Conservation (phyloP, 2,329 filamentous ascomycete genomes). For the Ciborinia camelliae region DNA sequence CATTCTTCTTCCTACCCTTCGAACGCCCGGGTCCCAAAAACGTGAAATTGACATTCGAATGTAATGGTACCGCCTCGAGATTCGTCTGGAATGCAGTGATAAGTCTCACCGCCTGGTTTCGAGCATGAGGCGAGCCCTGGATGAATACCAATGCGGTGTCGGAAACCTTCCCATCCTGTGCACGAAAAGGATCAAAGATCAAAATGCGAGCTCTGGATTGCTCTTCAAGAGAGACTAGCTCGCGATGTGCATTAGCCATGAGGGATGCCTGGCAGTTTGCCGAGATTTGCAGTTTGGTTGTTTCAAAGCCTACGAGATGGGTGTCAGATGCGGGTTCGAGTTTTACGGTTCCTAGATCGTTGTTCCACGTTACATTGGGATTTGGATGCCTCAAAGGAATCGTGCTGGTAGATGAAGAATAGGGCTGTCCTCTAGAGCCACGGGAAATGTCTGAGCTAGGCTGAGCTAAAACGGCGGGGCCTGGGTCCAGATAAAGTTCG, state of each 20-base stretch:
- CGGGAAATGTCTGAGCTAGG: too few species aligned
- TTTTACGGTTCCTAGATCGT: too few species aligned
- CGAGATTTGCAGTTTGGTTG: neutral
- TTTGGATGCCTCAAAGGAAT: too few species aligned
- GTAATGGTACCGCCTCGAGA: neutral
- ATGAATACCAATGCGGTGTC: neutral
- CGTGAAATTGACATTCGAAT: neutral
- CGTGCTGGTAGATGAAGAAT: too few species aligned
- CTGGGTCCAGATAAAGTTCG: too few species aligned
- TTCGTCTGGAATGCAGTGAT: neutral
- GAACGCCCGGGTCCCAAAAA: neutral
- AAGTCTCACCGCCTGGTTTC: neutral
- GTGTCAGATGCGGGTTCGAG: too few species aligned
- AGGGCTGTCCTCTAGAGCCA: too few species aligned
- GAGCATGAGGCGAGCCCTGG: neutral
- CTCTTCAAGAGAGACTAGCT: neutral
- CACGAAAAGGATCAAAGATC: neutral
- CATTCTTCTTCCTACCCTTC: neutral
- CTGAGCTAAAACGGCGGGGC: too few species aligned
- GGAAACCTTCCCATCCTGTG: neutral
- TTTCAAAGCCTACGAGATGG: neutral
- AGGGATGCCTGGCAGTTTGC: neutral
- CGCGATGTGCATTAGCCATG: neutral
- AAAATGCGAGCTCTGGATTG: neutral
- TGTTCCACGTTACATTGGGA: too few species aligned